Evolutionary conservation across 2,329 filamentous ascomycete genomes (phyloP).

Genomic region (Aspergillus uvarum): DNA sequence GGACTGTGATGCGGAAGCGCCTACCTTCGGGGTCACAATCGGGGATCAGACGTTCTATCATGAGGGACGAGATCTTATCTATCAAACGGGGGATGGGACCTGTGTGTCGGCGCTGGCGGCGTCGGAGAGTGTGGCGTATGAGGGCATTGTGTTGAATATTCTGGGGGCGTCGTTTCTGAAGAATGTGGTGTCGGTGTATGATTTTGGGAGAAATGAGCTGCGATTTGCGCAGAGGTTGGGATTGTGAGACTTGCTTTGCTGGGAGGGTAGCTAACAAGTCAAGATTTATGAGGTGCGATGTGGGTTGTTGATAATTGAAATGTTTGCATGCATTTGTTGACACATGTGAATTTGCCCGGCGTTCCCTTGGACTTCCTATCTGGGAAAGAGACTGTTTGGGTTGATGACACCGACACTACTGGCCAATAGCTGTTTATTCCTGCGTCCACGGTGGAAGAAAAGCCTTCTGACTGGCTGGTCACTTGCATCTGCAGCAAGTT

Average conservation of each 20-base stretch:
- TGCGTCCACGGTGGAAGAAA: background rate
- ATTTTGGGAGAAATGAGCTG: conserved; percentile 50
- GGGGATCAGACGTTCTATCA: conserved; percentile 36
- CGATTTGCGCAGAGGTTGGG: conserved; percentile 38
- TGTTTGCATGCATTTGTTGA: no score
- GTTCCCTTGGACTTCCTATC: no score
- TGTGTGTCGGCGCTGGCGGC: conserved; percentile 29
- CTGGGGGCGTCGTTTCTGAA: conserved; percentile 52
- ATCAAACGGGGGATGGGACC: conserved; percentile 18
- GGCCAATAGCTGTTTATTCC: background rate
- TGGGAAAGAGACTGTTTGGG: no score
- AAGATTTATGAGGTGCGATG: no score
- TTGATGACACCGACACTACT: background rate
- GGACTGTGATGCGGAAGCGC: conserved; percentile 43
- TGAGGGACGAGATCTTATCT: conserved; percentile 32
- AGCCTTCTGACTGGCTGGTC: no score
- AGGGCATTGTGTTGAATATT: conserved; percentile 36
- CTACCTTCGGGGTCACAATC: conserved; percentile 44
- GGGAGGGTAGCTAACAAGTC: no score
- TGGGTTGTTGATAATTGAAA: no score
- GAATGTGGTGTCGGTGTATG: conserved; percentile 53
- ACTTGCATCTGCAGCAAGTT: background rate
- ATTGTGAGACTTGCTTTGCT: no score
- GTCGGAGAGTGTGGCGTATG: conserved; percentile 30
- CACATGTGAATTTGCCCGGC: no score